Percentiles rank a stretch among this genome's conserved stretches.
Conservation (phyloP, 2,329 filamentous ascomycete genomes). For the Amesomyces nigricolor region DNA sequence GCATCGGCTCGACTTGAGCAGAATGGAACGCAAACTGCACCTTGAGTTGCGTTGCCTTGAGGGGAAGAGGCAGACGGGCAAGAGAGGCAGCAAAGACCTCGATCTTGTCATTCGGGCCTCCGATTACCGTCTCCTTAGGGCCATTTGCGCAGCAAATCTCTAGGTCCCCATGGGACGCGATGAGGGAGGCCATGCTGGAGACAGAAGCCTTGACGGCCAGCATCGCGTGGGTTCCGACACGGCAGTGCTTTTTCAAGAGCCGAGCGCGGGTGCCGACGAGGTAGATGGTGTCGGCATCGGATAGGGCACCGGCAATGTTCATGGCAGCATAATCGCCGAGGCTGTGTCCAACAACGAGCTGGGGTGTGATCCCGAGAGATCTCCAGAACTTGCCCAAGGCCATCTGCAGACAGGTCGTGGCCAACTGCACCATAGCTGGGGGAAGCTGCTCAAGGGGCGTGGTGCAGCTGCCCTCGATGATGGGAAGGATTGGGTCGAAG, state of each 20-base stretch:
- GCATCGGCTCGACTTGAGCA: conserved; percentile 46
- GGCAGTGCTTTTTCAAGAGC: conserved; percentile 60
- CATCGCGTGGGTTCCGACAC: conserved; percentile 58
- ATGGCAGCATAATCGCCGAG: conserved; percentile 71
- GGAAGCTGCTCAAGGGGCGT: conserved; percentile 41
- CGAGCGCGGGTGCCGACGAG: conserved; percentile 63
- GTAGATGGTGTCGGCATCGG: conserved; percentile 67
- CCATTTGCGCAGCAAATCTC: conserved; percentile 70
- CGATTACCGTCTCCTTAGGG: conserved; percentile 66
- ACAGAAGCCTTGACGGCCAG: conserved; percentile 33
- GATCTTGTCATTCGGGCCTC: conserved; percentile 39
- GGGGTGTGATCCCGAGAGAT: conserved; percentile 49
- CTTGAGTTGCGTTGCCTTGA: conserved; percentile 41
- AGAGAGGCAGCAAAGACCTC: conserved; percentile 37
- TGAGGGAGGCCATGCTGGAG: conserved; percentile 32
- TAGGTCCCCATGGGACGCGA: conserved; percentile 28
- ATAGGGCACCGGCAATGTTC: conserved; percentile 63
- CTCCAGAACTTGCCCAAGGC: conserved; percentile 51
- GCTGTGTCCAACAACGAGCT: conserved; percentile 57
- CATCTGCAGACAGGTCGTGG: conserved; percentile 49
- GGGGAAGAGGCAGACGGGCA: conserved; percentile 28
- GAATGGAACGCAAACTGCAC: conserved; percentile 51
- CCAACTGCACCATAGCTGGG: conserved; percentile 49
- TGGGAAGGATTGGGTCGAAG: conserved; percentile 51
- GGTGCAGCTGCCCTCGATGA: conserved; percentile 40